A percentile compares a stretch with the other conserved stretches of the same genome.
phyloP scores from a whole-genome alignment of 2,329 filamentous ascomycete species.

The Colletotrichum viniferum region DNA sequence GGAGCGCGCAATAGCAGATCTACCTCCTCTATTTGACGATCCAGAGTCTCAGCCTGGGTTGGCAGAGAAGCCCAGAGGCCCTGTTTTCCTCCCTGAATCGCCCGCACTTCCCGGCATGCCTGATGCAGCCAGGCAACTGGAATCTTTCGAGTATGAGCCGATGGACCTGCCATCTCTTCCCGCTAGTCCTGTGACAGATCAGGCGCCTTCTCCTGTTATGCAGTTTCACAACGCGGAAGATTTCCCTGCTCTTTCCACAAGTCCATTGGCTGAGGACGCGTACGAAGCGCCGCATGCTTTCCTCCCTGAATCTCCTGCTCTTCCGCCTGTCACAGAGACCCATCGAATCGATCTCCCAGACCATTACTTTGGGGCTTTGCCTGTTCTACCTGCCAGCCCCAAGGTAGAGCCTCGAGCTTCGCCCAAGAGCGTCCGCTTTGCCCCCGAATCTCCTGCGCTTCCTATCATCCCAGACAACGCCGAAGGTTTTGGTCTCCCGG shows the following conservation, averaged over 20 bases:
- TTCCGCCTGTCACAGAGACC: background rate
- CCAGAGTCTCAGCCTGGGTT: background rate
- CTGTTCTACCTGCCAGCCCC: constrained; percentile 3
- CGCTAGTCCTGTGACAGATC: background rate
- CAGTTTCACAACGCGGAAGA: background rate
- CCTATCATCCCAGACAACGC: background rate
- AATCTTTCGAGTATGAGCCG: background rate
- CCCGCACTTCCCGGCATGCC: background rate
- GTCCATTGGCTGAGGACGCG: background rate
- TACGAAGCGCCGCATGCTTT: background rate
- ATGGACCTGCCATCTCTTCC: constrained; percentile 1
- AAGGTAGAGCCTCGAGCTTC: background rate
- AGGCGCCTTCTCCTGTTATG: background rate
- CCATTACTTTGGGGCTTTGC: background rate
- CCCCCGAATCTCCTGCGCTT: background rate
- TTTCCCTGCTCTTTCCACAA: background rate
- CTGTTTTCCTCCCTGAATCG: background rate
- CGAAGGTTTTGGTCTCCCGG: background rate
- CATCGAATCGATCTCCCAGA: background rate
- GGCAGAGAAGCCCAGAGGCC: background rate
- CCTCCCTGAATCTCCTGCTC: background rate
- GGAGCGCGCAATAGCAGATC: background rate
- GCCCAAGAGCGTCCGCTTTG: background rate
- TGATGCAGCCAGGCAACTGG: background rate
- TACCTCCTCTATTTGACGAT: constrained; percentile 14